Evolutionary conservation across 139 green algal species (phyloP).

Genomic region (Auxenochlorella pyrenoidosa): DNA sequence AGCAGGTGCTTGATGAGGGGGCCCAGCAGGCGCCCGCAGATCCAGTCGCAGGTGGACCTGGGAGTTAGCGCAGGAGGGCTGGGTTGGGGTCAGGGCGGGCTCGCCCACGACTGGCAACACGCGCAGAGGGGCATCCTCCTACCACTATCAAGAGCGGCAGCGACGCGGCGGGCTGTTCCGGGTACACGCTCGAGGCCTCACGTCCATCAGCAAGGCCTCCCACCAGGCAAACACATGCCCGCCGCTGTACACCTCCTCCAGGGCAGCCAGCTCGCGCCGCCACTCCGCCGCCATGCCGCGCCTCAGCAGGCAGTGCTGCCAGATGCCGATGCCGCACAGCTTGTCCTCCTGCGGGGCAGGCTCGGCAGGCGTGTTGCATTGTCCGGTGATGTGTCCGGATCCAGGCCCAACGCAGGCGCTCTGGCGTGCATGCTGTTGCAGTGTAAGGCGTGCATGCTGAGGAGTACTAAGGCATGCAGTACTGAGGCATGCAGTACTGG

Average conservation of each 20-base stretch:
- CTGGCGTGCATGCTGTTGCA: neutral
- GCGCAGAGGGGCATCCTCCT: too few relatives aligned
- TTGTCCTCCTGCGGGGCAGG: conserved; percentile 24
- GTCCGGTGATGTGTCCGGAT: neutral
- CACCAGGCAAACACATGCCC: conserved; percentile 25
- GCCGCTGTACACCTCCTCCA: neutral
- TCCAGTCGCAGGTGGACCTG: conserved; percentile 13
- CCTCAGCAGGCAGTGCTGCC: neutral
- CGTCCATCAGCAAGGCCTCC: neutral
- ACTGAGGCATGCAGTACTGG: too few relatives aligned
- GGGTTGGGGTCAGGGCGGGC: too few relatives aligned
- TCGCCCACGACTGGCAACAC: too few relatives aligned
- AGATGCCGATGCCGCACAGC: neutral
- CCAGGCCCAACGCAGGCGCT: too few relatives aligned
- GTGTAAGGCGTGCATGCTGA: too few relatives aligned
- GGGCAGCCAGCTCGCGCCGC: neutral
- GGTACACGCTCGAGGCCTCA: neutral
- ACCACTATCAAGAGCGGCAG: too few relatives aligned
- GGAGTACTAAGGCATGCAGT: too few relatives aligned
- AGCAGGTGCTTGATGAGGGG: conserved; percentile 18
- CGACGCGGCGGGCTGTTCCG: too few relatives aligned
- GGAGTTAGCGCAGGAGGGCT: neutral
- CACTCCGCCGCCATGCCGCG: neutral
- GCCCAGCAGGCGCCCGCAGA: conserved; percentile 22
- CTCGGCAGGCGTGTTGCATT: too few relatives aligned